These are phyloP conservation scores for Trichophyton mentagrophytes DNA, from an alignment of 2,329 filamentous ascomycete genomes.

Conservation along the genomic window DNA sequence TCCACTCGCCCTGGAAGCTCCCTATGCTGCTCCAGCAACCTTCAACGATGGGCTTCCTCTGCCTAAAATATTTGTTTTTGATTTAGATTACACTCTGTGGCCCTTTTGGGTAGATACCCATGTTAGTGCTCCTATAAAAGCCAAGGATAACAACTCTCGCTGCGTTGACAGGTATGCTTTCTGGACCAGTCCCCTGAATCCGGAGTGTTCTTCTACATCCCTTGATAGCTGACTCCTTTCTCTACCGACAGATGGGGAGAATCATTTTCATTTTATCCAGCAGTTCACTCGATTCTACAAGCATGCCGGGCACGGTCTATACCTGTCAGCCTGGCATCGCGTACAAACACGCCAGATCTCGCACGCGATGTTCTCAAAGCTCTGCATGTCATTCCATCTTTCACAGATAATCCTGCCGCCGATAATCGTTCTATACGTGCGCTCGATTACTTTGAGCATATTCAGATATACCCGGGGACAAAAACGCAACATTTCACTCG, in stretches of 20 bases:
- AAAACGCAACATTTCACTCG: conserved; percentile 78
- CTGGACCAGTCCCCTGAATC: background rate
- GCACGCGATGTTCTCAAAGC: conserved; percentile 68
- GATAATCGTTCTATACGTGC: conserved; percentile 37
- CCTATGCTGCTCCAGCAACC: conserved; percentile 35
- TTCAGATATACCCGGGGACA: conserved; percentile 56
- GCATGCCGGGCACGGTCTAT: conserved; percentile 44
- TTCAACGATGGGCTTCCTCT: conserved; percentile 58
- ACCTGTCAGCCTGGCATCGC: conserved; percentile 60
- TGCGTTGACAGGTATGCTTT: conserved; percentile 29
- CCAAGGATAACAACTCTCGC: conserved; percentile 41
- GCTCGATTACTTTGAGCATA: conserved; percentile 43
- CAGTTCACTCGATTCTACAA: conserved; percentile 55
- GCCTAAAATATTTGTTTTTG: conserved; percentile 77
- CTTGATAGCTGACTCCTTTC: background rate
- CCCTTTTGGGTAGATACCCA: conserved; percentile 97
- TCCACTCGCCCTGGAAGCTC: conserved; percentile 9
- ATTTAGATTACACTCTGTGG: conserved; percentile 98
- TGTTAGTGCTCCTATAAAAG: conserved; percentile 60
- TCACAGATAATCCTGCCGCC: conserved; percentile 28
- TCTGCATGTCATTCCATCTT: conserved; percentile 46
- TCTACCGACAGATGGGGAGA: conserved; percentile 41
- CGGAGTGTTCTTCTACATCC: conserved; percentile 6
- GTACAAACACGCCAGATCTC: conserved; percentile 66
- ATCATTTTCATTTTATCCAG: conserved; percentile 55